Conservation (phyloP, 2,329 filamentous ascomycete species). For the Dichotomopilus funicola region DNA sequence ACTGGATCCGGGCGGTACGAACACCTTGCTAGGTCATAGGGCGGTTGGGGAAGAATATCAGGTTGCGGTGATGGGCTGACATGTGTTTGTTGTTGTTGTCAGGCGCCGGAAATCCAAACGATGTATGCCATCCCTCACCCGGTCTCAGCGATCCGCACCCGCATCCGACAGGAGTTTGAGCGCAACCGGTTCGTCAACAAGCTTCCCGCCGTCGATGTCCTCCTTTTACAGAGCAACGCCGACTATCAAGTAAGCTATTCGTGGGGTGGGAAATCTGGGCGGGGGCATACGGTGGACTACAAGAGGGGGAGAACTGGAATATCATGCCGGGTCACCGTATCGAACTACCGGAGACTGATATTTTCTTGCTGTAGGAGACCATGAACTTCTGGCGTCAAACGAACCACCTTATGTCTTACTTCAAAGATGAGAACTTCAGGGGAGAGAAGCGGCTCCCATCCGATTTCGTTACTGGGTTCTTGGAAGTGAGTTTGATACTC, state of each 20-base stretch:
- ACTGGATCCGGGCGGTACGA: slow-evolving; percentile 92
- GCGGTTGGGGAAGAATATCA: not conserved
- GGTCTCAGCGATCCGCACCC: slow-evolving; percentile 79
- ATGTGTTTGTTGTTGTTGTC: not conserved
- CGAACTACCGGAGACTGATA: not conserved
- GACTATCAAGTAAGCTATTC: slow-evolving; percentile 74
- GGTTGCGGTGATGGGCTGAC: not conserved
- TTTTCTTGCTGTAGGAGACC: slow-evolving; percentile 63
- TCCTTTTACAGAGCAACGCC: slow-evolving; percentile 83
- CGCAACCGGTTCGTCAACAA: slow-evolving; percentile 89
- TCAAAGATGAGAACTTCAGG: slow-evolving; percentile 75
- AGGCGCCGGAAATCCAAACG: slow-evolving; percentile 94
- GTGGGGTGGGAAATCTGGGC: slow-evolving; percentile 9
- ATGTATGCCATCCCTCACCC: slow-evolving; percentile 95
- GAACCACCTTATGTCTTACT: slow-evolving; percentile 93
- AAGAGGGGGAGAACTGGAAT: not conserved
- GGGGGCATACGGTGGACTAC: not conserved
- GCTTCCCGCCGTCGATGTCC: slow-evolving; percentile 77
- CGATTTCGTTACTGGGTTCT: slow-evolving; percentile 89
- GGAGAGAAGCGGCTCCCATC: slow-evolving; percentile 71
- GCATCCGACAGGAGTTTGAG: slow-evolving; percentile 96
- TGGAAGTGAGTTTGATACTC: slow-evolving; percentile 59
- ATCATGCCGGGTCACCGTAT: not conserved
- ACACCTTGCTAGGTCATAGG: not conserved
- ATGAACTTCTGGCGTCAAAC: slow-evolving; percentile 99